phyloP scores from a whole-genome alignment of 257 asterid species.

The Solanum gracilifrons region DNA sequence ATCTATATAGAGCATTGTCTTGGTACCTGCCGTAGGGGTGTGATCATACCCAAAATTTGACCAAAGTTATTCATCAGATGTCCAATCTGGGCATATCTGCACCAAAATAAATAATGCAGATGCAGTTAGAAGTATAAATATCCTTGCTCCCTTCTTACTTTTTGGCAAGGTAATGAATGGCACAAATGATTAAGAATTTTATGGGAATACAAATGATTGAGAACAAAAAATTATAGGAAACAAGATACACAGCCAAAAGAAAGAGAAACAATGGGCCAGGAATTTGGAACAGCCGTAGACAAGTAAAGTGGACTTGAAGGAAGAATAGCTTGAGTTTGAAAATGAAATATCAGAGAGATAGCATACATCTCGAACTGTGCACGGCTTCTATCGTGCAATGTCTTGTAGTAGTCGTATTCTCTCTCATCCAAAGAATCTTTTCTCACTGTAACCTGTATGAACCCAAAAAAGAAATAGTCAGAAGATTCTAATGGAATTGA shows the following conservation, averaged over 20 bases:
- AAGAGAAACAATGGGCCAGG: not conserved
- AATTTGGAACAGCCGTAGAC: not conserved
- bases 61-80: not conserved
- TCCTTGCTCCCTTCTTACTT: not conserved
- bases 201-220: not conserved
- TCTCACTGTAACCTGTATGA: constrained; percentile 53
- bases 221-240: not conserved
- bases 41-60: not conserved
- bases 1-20: not conserved
- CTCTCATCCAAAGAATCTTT: constrained; percentile 55
- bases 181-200: not conserved
- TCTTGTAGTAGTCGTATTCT: constrained; percentile 51
- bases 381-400: constrained; percentile 24
- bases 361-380: constrained; percentile 67
- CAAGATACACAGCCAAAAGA: not conserved
- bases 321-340: not conserved
- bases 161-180: not conserved
- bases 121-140: not conserved
- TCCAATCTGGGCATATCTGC: not conserved
- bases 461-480: not conserved
- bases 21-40: not conserved
- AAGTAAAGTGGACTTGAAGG: not conserved
- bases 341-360: not conserved
- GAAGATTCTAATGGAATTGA: not conserved
- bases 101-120: not conserved